Percentiles rank a stretch among this genome's conserved stretches.
Conservation (phyloP, 306 rosid genomes). For the Vicia villosa region DNA sequence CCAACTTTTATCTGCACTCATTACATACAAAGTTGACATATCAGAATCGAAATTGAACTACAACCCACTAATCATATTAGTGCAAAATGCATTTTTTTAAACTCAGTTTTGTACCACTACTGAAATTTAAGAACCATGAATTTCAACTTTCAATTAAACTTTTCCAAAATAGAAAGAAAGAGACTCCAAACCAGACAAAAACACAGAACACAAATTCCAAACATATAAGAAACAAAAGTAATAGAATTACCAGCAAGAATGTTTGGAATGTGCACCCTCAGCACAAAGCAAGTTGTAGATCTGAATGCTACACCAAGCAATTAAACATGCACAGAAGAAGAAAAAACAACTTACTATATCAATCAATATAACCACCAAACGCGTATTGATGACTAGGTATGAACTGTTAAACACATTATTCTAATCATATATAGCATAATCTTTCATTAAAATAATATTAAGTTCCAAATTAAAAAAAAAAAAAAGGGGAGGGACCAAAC, state of each 20-base stretch:
- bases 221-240: conserved; percentile 41
- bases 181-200: conserved; percentile 43
- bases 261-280: conserved; percentile 43
- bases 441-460: conserved; percentile 32
- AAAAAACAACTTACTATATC: conserved; percentile 32
- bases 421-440: conserved; percentile 44
- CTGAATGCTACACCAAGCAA: conserved; percentile 57
- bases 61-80: conserved; percentile 5
- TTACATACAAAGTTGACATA: conserved; percentile 35
- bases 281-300: conserved; percentile 56
- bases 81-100: background rate
- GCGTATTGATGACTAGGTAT: conserved; percentile 76
- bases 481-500: conserved; percentile 30
- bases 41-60: conserved; percentile 32
- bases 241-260: conserved; percentile 59
- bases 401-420: conserved; percentile 68
- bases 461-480: conserved; percentile 23
- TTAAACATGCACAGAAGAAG: conserved; percentile 37
- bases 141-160: conserved; percentile 15
- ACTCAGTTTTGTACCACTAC: conserved; percentile 11
- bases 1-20: conserved; percentile 54
- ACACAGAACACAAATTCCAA: conserved; percentile 51
- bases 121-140: conserved; percentile 25
- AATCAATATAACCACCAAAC: conserved; percentile 61
- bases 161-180: background rate